Evolutionary conservation across 768 basidiomycete species (phyloP).

Genomic region (Phlebiopsis flavidoalba): DNA sequence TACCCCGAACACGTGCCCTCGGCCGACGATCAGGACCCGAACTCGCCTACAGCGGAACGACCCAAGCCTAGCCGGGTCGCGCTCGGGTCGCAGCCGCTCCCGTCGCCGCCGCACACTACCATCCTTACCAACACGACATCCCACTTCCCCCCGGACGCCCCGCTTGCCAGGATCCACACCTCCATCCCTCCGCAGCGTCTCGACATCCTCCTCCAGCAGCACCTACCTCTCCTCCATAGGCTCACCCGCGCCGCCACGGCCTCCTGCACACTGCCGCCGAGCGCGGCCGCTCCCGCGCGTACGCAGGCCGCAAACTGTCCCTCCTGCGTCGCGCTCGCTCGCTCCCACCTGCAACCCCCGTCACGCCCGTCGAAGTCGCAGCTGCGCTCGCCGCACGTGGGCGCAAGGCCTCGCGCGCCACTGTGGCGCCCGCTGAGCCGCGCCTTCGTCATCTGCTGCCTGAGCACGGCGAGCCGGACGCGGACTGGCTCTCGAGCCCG

Average conservation of each 20-base stretch:
- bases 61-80: neutral
- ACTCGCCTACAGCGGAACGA: neutral
- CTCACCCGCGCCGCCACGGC: conserved; percentile 6
- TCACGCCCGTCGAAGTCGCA: conserved; percentile 33
- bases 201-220: conserved; percentile 14
- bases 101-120: neutral
- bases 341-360: conserved; percentile 41
- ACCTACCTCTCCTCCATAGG: conserved; percentile 10
- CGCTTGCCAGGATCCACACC: conserved; percentile 19
- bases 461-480: conserved; percentile 8
- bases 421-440: conserved; percentile 1
- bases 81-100: conserved; percentile 2
- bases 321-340: conserved; percentile 38
- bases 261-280: conserved; percentile 2
- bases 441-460: conserved; percentile 3
- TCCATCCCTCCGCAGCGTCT: conserved; percentile 22
- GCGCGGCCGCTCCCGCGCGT: conserved; percentile 14
- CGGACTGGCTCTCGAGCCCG: neutral
- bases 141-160: conserved; percentile 7
- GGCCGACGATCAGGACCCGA: neutral
- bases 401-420: conserved; percentile 11
- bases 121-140: conserved; percentile 1
- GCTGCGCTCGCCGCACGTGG: conserved; percentile 11
- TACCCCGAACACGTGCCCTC: neutral
- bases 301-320: conserved; percentile 6